Conservation (phyloP, 257 asterid species). For the Penstemon eatonii region DNA sequence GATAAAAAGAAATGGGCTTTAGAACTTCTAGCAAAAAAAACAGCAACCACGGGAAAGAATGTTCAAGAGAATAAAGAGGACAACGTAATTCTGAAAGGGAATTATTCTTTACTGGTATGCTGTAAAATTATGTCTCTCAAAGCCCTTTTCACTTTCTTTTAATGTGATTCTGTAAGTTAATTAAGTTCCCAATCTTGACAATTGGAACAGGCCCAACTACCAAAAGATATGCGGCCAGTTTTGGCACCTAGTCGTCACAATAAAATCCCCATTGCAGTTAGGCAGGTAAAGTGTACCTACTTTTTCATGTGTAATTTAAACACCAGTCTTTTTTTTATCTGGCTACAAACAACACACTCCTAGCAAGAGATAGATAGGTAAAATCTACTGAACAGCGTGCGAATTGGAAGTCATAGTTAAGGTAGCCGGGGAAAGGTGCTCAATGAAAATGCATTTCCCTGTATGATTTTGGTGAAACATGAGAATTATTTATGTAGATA, state of each 20-base stretch:
- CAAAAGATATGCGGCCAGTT: constrained; percentile 90
- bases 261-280: constrained; percentile 68
- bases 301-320: constrained; percentile 9
- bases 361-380: constrained; percentile 16
- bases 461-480: constrained; percentile 18
- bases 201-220: constrained; percentile 82
- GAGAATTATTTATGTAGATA: too few species aligned
- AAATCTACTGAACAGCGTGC: constrained; percentile 11
- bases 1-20: constrained; percentile 97
- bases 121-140: constrained; percentile 23
- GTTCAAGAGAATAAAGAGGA: constrained; percentile 63
- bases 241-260: constrained; percentile 75
- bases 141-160: constrained; percentile 20
- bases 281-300: constrained; percentile 65
- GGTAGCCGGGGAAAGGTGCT: constrained; percentile 21
- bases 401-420: constrained; percentile 14
- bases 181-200: constrained; percentile 22
- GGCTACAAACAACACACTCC: constrained; percentile 8
- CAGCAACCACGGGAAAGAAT: constrained; percentile 56
- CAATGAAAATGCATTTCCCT: constrained; percentile 22
- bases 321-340: constrained; percentile 16
- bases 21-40: constrained; percentile 86
- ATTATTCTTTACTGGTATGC: constrained; percentile 67
- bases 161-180: constrained; percentile 22
- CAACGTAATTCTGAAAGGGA: constrained; percentile 58